A percentile compares a stretch with the other conserved stretches of the same genome.
Evolutionary conservation across 2,329 filamentous ascomycete genomes (phyloP).

Genomic region (Colletotrichum noveboracense): DNA sequence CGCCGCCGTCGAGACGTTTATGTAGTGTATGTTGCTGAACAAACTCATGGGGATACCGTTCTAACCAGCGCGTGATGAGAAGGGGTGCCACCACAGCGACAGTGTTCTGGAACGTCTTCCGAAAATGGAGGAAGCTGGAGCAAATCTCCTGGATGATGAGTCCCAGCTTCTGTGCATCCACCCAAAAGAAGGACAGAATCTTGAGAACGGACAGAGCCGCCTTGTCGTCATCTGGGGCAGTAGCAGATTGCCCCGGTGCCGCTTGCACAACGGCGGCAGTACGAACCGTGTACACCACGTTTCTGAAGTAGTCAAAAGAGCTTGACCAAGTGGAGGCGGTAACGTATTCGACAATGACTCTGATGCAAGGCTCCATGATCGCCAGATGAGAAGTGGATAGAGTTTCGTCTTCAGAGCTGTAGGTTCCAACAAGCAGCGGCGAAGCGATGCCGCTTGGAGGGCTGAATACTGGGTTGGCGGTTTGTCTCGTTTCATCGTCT

Average conservation of each 20-base stretch:
- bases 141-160: slow-evolving; percentile 69
- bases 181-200: slow-evolving; percentile 68
- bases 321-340: slow-evolving; percentile 68
- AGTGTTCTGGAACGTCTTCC: slow-evolving; percentile 67
- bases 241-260: slow-evolving; percentile 39
- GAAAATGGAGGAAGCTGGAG: slow-evolving; percentile 70
- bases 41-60: slow-evolving; percentile 69
- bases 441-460: slow-evolving; percentile 15
- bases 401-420: slow-evolving; percentile 35
- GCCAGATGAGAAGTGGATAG: slow-evolving; percentile 37
- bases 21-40: slow-evolving; percentile 65
- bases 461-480: not conserved
- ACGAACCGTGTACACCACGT: slow-evolving; percentile 56
- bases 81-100: slow-evolving; percentile 67
- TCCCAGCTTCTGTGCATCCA: slow-evolving; percentile 66
- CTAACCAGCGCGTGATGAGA: slow-evolving; percentile 69
- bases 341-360: slow-evolving; percentile 65
- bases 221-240: slow-evolving; percentile 55
- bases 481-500: slow-evolving; percentile 50
- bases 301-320: slow-evolving; percentile 64
- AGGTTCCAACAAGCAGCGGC: slow-evolving; percentile 28
- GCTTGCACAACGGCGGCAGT: slow-evolving; percentile 45
- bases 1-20: slow-evolving; percentile 67
- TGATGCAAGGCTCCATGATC: slow-evolving; percentile 60
- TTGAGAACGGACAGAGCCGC: slow-evolving; percentile 59